Conservation (phyloP, 805 yeast genomes). For the Schwanniomyces sp. region DNA sequence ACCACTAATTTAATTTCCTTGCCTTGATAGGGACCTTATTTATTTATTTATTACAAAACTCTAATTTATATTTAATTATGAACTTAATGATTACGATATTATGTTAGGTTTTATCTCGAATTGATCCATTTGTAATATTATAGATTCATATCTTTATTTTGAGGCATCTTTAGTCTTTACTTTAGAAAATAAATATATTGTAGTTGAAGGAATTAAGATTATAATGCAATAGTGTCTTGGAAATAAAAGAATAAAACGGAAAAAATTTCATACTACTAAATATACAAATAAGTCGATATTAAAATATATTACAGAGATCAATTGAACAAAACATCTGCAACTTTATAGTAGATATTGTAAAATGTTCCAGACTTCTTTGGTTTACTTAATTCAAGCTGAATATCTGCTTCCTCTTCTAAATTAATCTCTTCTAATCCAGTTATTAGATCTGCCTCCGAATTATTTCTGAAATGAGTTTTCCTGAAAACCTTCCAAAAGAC, state of each 20-base stretch:
- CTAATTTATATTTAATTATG: slow-evolving; percentile 9
- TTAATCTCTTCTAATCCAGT: slow-evolving; percentile 35
- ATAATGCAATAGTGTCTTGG: too few relatives aligned
- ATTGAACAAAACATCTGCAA: slow-evolving; percentile 21
- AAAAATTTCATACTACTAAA: background rate
- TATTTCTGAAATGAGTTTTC: slow-evolving; percentile 29
- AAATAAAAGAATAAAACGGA: background rate
- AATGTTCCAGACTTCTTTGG: slow-evolving; percentile 21
- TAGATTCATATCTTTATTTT: too few relatives aligned
- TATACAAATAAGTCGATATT: background rate
- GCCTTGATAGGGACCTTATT: background rate
- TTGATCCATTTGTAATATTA: too few relatives aligned
- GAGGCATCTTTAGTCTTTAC: too few relatives aligned
- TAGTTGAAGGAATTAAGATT: too few relatives aligned
- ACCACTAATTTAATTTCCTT: background rate
- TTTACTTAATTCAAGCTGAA: slow-evolving; percentile 14
- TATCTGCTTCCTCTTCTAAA: slow-evolving; percentile 31
- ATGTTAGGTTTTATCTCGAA: too few relatives aligned
- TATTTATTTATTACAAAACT: slow-evolving; percentile 16
- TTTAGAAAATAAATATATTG: too few relatives aligned
- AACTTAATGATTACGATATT: slow-evolving; percentile 10
- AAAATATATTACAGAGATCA: slow-evolving; percentile 3
- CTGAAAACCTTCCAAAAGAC: slow-evolving; percentile 33
- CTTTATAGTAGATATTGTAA: slow-evolving; percentile 18
- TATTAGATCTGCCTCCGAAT: slow-evolving; percentile 31